phyloP scores from a whole-genome alignment of 1,284 basidiomycete genomes.

The Puccinia coronata region DNA sequence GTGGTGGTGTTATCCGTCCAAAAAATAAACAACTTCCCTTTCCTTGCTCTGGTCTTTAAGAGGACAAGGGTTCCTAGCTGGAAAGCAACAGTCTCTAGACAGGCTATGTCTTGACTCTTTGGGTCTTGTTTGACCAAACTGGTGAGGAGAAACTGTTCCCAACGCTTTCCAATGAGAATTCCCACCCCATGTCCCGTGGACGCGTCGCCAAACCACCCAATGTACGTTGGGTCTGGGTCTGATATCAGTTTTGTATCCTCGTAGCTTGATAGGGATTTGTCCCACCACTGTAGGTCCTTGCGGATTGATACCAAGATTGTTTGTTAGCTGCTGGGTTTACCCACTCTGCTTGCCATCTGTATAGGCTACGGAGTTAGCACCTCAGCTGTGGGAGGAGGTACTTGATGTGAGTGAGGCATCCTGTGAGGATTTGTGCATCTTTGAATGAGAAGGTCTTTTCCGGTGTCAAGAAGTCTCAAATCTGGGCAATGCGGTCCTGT shows the following conservation, averaged over 20 bases:
- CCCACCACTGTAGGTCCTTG: neutral
- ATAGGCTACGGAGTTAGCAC: too few relatives aligned
- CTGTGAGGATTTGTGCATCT: too few relatives aligned
- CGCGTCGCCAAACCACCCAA: slow-evolving; percentile 6
- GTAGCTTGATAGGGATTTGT: neutral
- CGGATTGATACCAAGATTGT: too few relatives aligned
- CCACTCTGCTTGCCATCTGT: neutral
- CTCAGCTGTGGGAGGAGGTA: neutral
- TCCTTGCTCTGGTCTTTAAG: neutral
- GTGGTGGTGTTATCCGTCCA: neutral
- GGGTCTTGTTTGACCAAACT: neutral
- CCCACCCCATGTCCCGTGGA: neutral
- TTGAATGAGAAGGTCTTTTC: neutral
- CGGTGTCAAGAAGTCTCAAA: neutral
- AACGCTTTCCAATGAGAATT: neutral
- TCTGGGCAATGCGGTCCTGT: neutral
- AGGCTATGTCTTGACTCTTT: neutral
- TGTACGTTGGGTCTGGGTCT: neutral
- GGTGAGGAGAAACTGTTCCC: neutral
- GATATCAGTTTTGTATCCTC: neutral
- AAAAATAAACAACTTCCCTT: neutral
- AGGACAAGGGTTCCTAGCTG: neutral
- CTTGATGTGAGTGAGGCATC: neutral
- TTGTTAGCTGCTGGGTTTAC: too few relatives aligned
- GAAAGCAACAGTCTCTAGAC: neutral